phyloP scores from a whole-genome alignment of 371 early-diverging fungal genomes.

The Funneliformis caledonium region DNA sequence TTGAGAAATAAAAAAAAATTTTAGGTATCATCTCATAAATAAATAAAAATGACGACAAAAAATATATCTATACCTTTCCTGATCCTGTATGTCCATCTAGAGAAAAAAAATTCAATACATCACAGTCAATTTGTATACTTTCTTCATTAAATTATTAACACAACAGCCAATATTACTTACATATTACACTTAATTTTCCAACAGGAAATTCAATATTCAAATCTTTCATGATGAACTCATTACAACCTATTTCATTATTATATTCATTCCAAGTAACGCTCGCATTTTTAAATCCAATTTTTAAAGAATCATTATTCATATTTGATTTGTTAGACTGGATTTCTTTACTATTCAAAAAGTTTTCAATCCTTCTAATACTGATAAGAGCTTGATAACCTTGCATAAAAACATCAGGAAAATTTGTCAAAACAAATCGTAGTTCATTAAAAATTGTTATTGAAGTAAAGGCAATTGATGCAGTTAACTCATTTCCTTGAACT shows the following conservation, averaged over 20 bases:
- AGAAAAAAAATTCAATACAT: neutral
- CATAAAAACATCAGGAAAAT: constrained; percentile 62
- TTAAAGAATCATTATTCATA: neutral
- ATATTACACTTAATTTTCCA: constrained; percentile 60
- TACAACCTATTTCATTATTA: neutral
- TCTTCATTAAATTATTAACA: no score
- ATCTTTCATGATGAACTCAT: constrained; percentile 56
- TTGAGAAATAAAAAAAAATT: constrained; percentile 40
- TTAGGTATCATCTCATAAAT: neutral
- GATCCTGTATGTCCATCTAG: constrained; percentile 60
- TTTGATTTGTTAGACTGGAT: neutral
- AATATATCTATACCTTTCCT: constrained; percentile 49
- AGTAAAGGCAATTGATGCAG: constrained; percentile 66
- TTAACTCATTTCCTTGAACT: constrained; percentile 58
- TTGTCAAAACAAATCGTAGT: constrained; percentile 58
- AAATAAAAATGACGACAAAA: neutral
- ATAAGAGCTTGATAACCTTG: constrained; percentile 54
- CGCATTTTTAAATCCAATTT: constrained; percentile 55
- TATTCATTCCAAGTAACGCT: constrained; percentile 54
- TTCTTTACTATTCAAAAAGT: constrained; percentile 59
- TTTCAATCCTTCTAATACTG: constrained; percentile 59
- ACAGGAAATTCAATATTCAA: constrained; percentile 59
- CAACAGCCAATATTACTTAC: neutral
- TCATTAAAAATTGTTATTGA: constrained; percentile 63
- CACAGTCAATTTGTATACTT: neutral